Percentiles rank a stretch among this genome's conserved stretches.
phyloP scores from a whole-genome alignment of 1,284 basidiomycete genomes.

The Trichosporon sp. region DNA sequence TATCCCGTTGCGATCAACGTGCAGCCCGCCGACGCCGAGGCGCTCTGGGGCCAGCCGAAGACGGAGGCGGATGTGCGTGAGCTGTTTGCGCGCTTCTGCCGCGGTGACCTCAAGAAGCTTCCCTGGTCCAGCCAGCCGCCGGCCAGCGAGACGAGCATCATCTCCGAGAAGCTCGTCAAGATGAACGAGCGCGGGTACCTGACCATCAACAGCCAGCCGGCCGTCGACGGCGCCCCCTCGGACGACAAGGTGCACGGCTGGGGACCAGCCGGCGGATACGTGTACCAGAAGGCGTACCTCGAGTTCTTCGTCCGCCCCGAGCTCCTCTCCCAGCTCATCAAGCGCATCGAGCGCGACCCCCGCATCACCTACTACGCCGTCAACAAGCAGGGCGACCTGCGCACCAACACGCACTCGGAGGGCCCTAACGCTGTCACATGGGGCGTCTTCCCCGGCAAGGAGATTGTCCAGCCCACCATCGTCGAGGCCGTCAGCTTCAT shows the following conservation, averaged over 20 bases:
- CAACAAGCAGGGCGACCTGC: slow-evolving; percentile 70
- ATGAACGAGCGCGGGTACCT: slow-evolving; percentile 88
- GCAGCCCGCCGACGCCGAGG: slow-evolving; percentile 60
- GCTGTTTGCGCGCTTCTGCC: slow-evolving; percentile 79
- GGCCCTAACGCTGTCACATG: slow-evolving; percentile 98
- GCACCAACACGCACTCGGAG: slow-evolving; percentile 90
- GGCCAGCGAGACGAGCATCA: slow-evolving; percentile 77
- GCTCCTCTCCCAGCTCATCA: slow-evolving; percentile 67
- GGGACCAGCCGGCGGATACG: slow-evolving; percentile 83
- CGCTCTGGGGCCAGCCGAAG: slow-evolving; percentile 80
- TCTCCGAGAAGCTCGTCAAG: slow-evolving; percentile 69
- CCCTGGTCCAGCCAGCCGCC: slow-evolving; percentile 95
- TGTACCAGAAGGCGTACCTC: slow-evolving; percentile 98
- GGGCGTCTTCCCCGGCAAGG: slow-evolving; percentile 98
- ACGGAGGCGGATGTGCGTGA: slow-evolving; percentile 55
- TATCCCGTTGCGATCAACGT: slow-evolving; percentile 84
- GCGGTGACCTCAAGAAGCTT: slow-evolving; percentile 63
- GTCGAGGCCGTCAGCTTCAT: slow-evolving; percentile 69
- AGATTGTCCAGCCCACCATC: slow-evolving; percentile 96
- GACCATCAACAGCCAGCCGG: slow-evolving; percentile 97
- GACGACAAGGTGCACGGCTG: slow-evolving; percentile 86
- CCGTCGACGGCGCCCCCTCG: slow-evolving; percentile 85
- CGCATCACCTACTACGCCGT: slow-evolving; percentile 91
- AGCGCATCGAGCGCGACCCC: slow-evolving; percentile 78
- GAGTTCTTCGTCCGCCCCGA: slow-evolving; percentile 86